Evolutionary conservation across 768 basidiomycete species (phyloP).

Genomic region (Hypsizygus marmoreus): DNA sequence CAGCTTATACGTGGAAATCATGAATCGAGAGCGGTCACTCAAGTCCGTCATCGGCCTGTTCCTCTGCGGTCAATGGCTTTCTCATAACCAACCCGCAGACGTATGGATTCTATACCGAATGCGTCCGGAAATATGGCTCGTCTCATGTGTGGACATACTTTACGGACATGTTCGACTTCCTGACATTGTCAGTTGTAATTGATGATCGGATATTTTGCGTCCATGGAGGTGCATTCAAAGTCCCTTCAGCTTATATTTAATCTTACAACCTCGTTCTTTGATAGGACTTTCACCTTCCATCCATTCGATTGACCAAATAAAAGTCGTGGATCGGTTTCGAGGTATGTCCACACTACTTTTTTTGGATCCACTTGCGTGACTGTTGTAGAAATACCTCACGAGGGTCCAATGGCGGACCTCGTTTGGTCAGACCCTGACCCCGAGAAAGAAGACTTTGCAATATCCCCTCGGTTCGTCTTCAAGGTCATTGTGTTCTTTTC

Average conservation of each 20-base stretch:
- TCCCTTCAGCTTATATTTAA: constrained; percentile 10
- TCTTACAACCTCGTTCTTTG: constrained; percentile 14
- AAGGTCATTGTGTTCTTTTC: too few species aligned
- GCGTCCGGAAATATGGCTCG: constrained; percentile 94
- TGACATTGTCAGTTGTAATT: constrained; percentile 96
- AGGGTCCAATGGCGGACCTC: constrained; percentile 99
- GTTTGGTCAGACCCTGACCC: constrained; percentile 99
- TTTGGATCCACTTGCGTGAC: constrained; percentile 20
- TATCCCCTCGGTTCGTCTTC: constrained; percentile 83
- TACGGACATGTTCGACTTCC: constrained; percentile 99
- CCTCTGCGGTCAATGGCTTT: constrained; percentile 18
- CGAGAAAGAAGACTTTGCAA: constrained; percentile 99
- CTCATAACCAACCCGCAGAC: constrained; percentile 58
- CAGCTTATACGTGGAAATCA: constrained; percentile 98
- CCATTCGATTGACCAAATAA: constrained; percentile 99
- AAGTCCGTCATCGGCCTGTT: constrained; percentile 57
- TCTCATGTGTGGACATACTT: constrained; percentile 99
- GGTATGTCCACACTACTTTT: constrained; percentile 46
- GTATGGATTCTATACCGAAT: constrained; percentile 99
- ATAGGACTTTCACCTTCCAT: constrained; percentile 95
- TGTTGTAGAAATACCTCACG: constrained; percentile 90
- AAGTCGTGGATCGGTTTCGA: constrained; percentile 97
- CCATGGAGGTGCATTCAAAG: constrained; percentile 75
- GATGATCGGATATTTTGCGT: constrained; percentile 99
- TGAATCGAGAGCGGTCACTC: constrained; percentile 96